These are phyloP conservation scores for Buxus sempervirens DNA, from an alignment of 164 flowering plant genomes.

Conservation along the genomic window DNA sequence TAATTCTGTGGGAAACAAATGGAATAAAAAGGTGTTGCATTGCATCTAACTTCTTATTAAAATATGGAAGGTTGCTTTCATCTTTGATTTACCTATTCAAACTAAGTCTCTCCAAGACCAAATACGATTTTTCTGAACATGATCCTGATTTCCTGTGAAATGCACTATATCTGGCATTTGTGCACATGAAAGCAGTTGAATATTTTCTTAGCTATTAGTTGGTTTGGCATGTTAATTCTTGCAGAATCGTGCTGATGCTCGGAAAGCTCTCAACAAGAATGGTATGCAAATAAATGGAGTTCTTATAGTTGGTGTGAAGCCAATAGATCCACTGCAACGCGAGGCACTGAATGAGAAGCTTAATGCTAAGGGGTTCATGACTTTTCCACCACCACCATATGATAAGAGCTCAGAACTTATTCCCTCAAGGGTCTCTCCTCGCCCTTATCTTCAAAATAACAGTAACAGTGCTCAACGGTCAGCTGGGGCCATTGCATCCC, in stretches of 20 bases:
- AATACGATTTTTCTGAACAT: too few species aligned
- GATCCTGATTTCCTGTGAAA: too few species aligned
- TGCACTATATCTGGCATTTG: too few species aligned
- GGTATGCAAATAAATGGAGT: constrained; percentile 87
- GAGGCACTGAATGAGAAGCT: constrained; percentile 59
- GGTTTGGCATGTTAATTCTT: not conserved
- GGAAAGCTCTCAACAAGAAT: constrained; percentile 76
- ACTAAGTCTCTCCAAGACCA: too few species aligned
- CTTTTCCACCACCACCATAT: constrained; percentile 53
- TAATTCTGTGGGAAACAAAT: not conserved
- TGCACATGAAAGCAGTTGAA: too few species aligned
- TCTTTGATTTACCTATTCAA: too few species aligned
- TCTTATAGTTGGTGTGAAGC: constrained; percentile 88
- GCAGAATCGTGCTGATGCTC: constrained; percentile 89
- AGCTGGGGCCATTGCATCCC: constrained; percentile 75
- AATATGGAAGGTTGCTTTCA: too few species aligned
- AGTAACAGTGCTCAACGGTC: constrained; percentile 39
- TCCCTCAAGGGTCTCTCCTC: constrained; percentile 32
- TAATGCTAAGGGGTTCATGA: constrained; percentile 78
- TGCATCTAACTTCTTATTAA: too few species aligned
- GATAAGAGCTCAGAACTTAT: constrained; percentile 36
- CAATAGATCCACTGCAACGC: constrained; percentile 71
- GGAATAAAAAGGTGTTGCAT: too few species aligned
- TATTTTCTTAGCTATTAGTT: not conserved
- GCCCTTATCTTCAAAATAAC: constrained; percentile 62